Percentiles rank a stretch among this genome's conserved stretches.
Evolutionary conservation across 495 filamentous ascomycete species (phyloP).

Genomic region (Rhypophila decipiens): DNA sequence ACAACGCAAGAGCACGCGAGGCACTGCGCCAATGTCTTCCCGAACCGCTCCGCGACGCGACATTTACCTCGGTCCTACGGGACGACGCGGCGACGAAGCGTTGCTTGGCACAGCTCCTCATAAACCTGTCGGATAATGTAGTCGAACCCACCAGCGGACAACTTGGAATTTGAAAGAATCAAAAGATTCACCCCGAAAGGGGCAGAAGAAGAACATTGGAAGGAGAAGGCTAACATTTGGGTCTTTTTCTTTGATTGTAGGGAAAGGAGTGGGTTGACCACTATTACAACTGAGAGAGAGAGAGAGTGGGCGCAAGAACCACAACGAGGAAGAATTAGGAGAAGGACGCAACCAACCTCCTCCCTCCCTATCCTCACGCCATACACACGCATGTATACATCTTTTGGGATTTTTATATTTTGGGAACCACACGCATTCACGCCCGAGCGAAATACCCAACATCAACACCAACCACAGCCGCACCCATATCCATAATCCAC

Average conservation of each 20-base stretch:
- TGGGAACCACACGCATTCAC: no score
- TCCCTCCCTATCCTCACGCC: no score
- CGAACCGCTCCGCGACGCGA: conserved; percentile 92
- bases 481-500: no score
- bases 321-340: no score
- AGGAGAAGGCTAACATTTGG: conserved; percentile 8
- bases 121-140: conserved; percentile 93
- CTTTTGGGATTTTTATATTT: no score
- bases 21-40: conserved; percentile 94
- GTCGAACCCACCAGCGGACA: conserved; percentile 49
- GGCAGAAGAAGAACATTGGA: no score
- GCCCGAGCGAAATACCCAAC: no score
- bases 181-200: not conserved
- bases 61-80: conserved; percentile 91
- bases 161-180: conserved; percentile 17
- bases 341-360: no score
- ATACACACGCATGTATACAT: no score
- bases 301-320: no score
- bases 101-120: conserved; percentile 90
- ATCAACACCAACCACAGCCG: no score
- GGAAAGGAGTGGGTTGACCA: conserved; percentile 21
- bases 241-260: conserved; percentile 1
- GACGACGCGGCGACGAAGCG: conserved; percentile 98
- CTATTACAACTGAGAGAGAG: conserved; percentile 13
- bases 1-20: conserved; percentile 93